Conservation (phyloP, 176 grass and related monocot genomes). For the Tillandsia fasciculata region DNA sequence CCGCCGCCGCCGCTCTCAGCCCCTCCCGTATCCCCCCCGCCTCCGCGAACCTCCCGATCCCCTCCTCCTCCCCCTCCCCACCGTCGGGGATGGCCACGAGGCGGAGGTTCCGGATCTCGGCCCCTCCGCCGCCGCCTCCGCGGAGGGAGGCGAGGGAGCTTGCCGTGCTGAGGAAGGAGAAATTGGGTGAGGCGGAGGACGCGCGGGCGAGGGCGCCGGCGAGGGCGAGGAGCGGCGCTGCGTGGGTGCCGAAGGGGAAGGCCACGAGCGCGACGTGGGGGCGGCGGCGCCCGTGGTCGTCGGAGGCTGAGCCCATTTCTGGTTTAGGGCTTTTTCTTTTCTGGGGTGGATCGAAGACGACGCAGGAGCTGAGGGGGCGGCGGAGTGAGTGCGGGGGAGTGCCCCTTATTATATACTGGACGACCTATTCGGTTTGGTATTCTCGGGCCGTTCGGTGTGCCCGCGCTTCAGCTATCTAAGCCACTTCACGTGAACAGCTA, state of each 20-base stretch:
- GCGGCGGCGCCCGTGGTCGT: background rate
- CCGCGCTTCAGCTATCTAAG: no score
- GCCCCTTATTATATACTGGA: no score
- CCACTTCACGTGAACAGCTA: no score
- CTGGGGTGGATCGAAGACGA: no score
- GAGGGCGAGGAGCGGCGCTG: conserved; percentile 28
- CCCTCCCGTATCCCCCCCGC: conserved; percentile 23
- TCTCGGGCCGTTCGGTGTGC: no score
- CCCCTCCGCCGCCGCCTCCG: background rate
- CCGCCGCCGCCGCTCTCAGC: conserved; percentile 14
- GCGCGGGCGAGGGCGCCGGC: conserved; percentile 33
- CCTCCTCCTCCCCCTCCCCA: background rate
- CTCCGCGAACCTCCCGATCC: conserved; percentile 36
- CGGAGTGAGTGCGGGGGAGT: no score
- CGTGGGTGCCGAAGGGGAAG: conserved; percentile 68
- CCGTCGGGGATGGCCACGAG: conserved; percentile 30
- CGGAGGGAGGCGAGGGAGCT: conserved; percentile 10
- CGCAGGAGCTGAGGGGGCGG: no score
- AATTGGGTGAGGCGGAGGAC: background rate
- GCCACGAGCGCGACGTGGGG: conserved; percentile 36
- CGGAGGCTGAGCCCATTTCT: background rate
- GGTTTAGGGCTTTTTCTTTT: no score
- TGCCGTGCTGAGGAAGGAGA: conserved; percentile 37
- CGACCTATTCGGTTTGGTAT: no score
- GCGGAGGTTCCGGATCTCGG: conserved; percentile 16